Conservation (phyloP, 352 stramenopile species). For the Thalassiosira gravida region DNA sequence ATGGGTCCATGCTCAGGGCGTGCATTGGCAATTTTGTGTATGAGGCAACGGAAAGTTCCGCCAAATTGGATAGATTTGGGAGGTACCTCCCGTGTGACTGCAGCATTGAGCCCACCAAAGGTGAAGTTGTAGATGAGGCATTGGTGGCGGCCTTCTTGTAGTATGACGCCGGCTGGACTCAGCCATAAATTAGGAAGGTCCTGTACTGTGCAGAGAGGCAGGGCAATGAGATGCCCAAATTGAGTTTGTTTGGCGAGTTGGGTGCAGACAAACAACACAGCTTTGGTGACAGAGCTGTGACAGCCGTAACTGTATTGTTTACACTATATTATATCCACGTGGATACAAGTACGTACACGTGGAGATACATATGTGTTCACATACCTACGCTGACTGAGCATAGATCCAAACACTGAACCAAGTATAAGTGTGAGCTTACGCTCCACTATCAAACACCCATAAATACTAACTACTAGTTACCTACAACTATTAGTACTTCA, state of each 20-base stretch:
- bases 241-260: background rate
- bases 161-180: background rate
- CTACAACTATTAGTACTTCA: too few relatives aligned
- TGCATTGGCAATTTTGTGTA: constrained; percentile 32
- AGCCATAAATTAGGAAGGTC: too few relatives aligned
- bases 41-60: constrained; percentile 28
- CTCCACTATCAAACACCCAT: too few relatives aligned
- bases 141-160: constrained; percentile 34
- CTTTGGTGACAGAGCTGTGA: background rate
- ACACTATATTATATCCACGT: too few relatives aligned
- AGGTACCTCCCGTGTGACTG: constrained; percentile 23
- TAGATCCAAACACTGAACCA: too few relatives aligned
- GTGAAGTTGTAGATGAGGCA: constrained; percentile 48
- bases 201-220: background rate
- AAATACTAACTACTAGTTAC: too few relatives aligned
- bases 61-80: constrained; percentile 58
- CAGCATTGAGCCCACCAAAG: constrained; percentile 36
- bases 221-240: background rate
- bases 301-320: background rate
- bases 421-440: too few relatives aligned
- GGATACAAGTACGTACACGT: too few relatives aligned
- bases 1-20: constrained; percentile 23
- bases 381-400: too few relatives aligned
- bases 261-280: background rate
- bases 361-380: too few relatives aligned